A percentile compares a stretch with the other conserved stretches of the same genome.
These are phyloP conservation scores for Adansonia digitata DNA, from an alignment of 345 rosid genomes.

Conservation along the genomic window DNA sequence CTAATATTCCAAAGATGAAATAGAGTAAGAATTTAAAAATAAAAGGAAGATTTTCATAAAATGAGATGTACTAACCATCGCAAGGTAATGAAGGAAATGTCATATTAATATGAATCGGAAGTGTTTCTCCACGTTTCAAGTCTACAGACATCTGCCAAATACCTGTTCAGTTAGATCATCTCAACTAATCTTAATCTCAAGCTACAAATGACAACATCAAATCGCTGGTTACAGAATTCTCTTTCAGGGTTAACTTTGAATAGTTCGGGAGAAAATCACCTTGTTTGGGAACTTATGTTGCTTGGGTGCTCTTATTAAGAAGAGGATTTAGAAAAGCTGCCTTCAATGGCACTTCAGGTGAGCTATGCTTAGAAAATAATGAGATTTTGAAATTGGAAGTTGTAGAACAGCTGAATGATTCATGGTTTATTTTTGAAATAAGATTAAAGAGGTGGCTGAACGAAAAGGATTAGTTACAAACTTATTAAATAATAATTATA, in stretches of 20 bases:
- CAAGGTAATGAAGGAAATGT: constrained; percentile 90
- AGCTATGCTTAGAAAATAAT: background rate
- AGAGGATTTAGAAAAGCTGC: background rate
- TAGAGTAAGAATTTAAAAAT: background rate
- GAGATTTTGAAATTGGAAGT: background rate
- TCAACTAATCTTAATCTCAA: background rate
- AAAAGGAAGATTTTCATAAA: constrained; percentile 5
- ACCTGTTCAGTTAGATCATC: background rate
- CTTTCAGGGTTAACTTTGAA: background rate
- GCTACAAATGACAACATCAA: background rate
- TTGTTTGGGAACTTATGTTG: background rate
- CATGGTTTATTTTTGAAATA: background rate
- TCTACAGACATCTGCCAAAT: constrained; percentile 90
- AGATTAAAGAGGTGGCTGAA: background rate
- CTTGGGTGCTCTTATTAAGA: background rate
- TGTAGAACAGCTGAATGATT: background rate
- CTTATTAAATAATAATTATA: background rate
- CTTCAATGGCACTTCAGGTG: background rate
- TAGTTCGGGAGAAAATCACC: background rate
- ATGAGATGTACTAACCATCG: constrained; percentile 51
- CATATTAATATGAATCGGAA: constrained; percentile 86
- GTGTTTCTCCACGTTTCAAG: constrained; percentile 93
- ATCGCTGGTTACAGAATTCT: background rate
- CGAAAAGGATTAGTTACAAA: background rate
- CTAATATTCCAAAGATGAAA: background rate